A percentile compares a stretch with the other conserved stretches of the same genome.
Conservation (phyloP, 2,329 filamentous ascomycete species). For the Talaromyces albobiverticillius region DNA sequence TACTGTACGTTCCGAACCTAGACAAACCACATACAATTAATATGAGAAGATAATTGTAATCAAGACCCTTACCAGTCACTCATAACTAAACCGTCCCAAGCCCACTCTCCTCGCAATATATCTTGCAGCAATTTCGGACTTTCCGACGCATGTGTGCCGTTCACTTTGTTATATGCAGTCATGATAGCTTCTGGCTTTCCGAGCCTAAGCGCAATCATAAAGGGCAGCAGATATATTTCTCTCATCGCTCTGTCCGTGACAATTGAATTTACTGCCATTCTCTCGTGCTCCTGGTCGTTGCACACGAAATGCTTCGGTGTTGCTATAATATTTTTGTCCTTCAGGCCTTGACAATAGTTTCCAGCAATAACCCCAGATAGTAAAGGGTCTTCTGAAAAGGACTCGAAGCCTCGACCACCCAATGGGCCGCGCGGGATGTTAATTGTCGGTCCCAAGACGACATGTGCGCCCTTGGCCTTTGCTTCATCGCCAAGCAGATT, state of each 20-base stretch:
- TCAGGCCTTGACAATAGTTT: slow-evolving; percentile 69
- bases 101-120: slow-evolving; percentile 46
- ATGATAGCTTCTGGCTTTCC: slow-evolving; percentile 56
- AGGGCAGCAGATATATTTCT: slow-evolving; percentile 64
- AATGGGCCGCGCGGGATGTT: slow-evolving; percentile 80
- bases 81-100: slow-evolving; percentile 46
- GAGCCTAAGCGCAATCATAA: slow-evolving; percentile 59
- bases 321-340: slow-evolving; percentile 70
- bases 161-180: slow-evolving; percentile 59
- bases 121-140: slow-evolving; percentile 39
- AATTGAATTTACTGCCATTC: slow-evolving; percentile 42
- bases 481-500: slow-evolving; percentile 68
- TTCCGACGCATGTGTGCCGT: slow-evolving; percentile 48
- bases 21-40: not conserved
- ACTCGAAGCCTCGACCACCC: slow-evolving; percentile 81
- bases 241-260: slow-evolving; percentile 54
- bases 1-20: slow-evolving; percentile 47
- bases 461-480: slow-evolving; percentile 69
- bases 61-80: slow-evolving; percentile 39
- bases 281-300: slow-evolving; percentile 47
- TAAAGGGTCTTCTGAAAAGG: slow-evolving; percentile 78
- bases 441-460: slow-evolving; percentile 73
- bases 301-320: slow-evolving; percentile 67
- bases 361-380: slow-evolving; percentile 72
- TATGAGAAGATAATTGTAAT: no score